A percentile compares a stretch with the other conserved stretches of the same genome.
Evolutionary conservation across 2,329 filamentous ascomycete genomes (phyloP).

Genomic region (Fusarium stilboides): DNA sequence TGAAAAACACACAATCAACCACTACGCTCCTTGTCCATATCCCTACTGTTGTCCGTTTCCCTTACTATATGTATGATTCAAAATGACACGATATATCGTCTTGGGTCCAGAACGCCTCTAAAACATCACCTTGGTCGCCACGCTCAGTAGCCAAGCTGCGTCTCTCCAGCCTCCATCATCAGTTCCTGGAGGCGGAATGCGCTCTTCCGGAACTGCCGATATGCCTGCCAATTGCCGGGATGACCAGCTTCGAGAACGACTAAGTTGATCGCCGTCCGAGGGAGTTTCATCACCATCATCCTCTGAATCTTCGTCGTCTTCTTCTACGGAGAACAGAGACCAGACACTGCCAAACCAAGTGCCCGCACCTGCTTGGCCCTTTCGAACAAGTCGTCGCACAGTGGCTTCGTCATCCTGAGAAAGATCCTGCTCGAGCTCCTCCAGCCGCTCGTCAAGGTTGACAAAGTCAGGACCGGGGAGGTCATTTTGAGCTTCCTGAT

Average conservation of each 20-base stretch:
- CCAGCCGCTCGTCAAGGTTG: slow-evolving; percentile 72
- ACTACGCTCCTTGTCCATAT: slow-evolving; percentile 22
- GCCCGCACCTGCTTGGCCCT: slow-evolving; percentile 66
- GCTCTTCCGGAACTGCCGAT: slow-evolving; percentile 60
- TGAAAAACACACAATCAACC: slow-evolving; percentile 23
- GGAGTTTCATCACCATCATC: slow-evolving; percentile 57
- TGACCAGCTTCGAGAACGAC: slow-evolving; percentile 54
- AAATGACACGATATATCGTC: slow-evolving; percentile 15
- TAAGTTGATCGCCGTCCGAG: slow-evolving; percentile 49
- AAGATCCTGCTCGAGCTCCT: slow-evolving; percentile 67
- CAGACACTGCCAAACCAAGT: slow-evolving; percentile 74
- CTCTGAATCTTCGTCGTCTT: slow-evolving; percentile 68
- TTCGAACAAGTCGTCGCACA: slow-evolving; percentile 70
- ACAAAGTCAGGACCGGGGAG: slow-evolving; percentile 74
- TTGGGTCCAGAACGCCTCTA: slow-evolving; percentile 50
- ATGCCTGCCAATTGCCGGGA: slow-evolving; percentile 59
- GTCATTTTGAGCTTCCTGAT: slow-evolving; percentile 51
- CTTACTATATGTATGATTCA: slow-evolving; percentile 11
- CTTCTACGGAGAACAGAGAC: slow-evolving; percentile 74
- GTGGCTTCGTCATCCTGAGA: slow-evolving; percentile 71
- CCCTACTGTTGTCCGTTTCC: slow-evolving; percentile 10
- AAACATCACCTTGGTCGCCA: slow-evolving; percentile 74
- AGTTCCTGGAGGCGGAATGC: slow-evolving; percentile 63
- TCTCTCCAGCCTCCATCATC: slow-evolving; percentile 76
- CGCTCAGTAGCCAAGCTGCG: slow-evolving; percentile 77